phyloP scores from a whole-genome alignment of 148 eudicot genomes.

The Arctostaphylos glauca region DNA sequence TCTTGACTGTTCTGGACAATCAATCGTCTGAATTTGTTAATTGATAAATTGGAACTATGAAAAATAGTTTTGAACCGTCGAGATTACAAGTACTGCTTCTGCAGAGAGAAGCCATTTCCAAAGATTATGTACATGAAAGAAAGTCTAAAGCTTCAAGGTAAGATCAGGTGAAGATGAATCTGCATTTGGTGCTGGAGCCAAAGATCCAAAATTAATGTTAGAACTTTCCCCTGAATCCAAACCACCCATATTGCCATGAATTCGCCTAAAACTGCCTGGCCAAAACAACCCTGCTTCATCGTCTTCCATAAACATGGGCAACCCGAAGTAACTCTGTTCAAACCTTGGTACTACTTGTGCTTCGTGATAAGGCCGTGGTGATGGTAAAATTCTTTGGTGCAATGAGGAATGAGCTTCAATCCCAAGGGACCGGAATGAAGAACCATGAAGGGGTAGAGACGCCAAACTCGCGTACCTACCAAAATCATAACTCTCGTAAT shows the following conservation, averaged over 20 bases:
- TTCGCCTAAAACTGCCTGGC: constrained; percentile 50
- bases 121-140: neutral
- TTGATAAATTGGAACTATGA: too few species aligned
- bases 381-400: constrained; percentile 31
- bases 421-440: constrained; percentile 39
- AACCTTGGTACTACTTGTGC: constrained; percentile 40
- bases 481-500: neutral
- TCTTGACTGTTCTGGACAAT: too few species aligned
- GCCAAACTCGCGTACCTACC: constrained; percentile 48
- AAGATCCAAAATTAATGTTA: constrained; percentile 25
- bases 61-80: too few species aligned
- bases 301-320: constrained; percentile 33
- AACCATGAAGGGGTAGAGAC: constrained; percentile 46
- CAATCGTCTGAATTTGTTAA: too few species aligned
- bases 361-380: constrained; percentile 22
- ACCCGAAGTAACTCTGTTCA: constrained; percentile 27
- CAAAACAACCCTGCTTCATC: constrained; percentile 39
- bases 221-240: constrained; percentile 22
- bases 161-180: constrained; percentile 43
- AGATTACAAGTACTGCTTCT: too few species aligned
- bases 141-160: constrained; percentile 37
- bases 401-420: constrained; percentile 43
- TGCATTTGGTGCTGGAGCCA: constrained; percentile 23
- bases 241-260: constrained; percentile 13
- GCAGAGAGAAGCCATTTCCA: too few species aligned